Conservation (phyloP, 352 stramenopile genomes). For the Pythium phragmiticola region DNA sequence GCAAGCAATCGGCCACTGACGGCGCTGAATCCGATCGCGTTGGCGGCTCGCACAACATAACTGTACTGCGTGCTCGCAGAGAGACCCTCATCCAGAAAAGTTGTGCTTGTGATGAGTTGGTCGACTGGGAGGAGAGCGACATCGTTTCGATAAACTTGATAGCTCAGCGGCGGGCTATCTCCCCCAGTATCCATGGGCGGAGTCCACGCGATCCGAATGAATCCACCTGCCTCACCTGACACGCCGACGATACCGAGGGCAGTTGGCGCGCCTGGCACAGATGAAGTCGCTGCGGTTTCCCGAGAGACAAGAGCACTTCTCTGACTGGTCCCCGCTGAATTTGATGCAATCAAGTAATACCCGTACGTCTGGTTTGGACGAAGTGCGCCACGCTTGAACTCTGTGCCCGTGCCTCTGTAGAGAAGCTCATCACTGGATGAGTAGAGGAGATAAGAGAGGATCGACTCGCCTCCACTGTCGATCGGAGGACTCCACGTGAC, state of each 20-base stretch:
- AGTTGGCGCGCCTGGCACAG: constrained; percentile 33
- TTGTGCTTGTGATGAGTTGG: constrained; percentile 8
- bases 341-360: constrained; percentile 44
- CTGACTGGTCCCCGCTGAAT: constrained; percentile 40
- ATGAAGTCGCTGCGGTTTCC: constrained; percentile 26
- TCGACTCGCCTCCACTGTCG: constrained; percentile 38
- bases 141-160: constrained; percentile 41
- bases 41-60: constrained; percentile 44
- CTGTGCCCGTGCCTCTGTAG: constrained; percentile 42
- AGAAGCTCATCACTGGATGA: constrained; percentile 30
- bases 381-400: constrained; percentile 37
- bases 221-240: constrained; percentile 30
- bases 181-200: constrained; percentile 46
- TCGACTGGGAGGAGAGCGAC: constrained; percentile 18
- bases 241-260: constrained; percentile 9
- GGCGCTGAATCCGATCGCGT: constrained; percentile 32
- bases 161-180: constrained; percentile 28
- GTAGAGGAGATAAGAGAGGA: constrained; percentile 40
- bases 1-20: constrained; percentile 33
- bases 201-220: constrained; percentile 43
- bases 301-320: constrained; percentile 21
- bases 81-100: constrained; percentile 33
- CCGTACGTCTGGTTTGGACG: constrained; percentile 41
- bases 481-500: constrained; percentile 40
- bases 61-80: constrained; percentile 32